phyloP scores from a whole-genome alignment of 2,329 filamentous ascomycete genomes.

The Aureobasidium sp. region DNA sequence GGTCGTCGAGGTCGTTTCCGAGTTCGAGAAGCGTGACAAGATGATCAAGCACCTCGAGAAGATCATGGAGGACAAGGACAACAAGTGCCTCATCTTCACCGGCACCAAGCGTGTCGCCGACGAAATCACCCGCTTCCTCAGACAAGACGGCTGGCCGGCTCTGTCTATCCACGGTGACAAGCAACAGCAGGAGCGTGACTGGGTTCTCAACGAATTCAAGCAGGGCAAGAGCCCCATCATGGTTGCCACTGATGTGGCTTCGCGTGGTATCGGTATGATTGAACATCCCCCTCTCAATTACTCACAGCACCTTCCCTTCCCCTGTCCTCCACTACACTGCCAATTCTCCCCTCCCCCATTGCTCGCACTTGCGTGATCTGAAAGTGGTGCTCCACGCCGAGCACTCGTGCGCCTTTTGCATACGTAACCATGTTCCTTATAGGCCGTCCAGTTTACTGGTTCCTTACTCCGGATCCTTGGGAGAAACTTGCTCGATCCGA shows the following conservation, averaged over 20 bases:
- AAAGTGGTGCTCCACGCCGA: conserved; percentile 63
- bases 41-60: conserved; percentile 98
- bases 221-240: conserved; percentile 98
- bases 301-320: conserved; percentile 29
- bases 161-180: conserved; percentile 98
- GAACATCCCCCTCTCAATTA: conserved; percentile 44
- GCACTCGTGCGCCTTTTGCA: conserved; percentile 76
- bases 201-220: conserved; percentile 99
- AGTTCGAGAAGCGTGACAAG: conserved; percentile 94
- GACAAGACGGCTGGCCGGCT: conserved; percentile 95
- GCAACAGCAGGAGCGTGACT: conserved; percentile 98
- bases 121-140: conserved; percentile 94
- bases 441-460: conserved; percentile 75
- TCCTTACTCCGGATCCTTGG: conserved; percentile 74
- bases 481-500: conserved; percentile 55
- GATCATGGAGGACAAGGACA: conserved; percentile 92
- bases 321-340: conserved; percentile 21
- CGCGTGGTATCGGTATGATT: conserved; percentile 99
- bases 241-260: conserved; percentile 99
- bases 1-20: conserved; percentile 90
- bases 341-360: conserved; percentile 19
- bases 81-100: conserved; percentile 94
- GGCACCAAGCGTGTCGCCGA: conserved; percentile 85
- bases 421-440: conserved; percentile 82
- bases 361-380: conserved; percentile 54